Conservation (phyloP, 1,284 basidiomycete species). For the Singerocomus rubriflavus region DNA sequence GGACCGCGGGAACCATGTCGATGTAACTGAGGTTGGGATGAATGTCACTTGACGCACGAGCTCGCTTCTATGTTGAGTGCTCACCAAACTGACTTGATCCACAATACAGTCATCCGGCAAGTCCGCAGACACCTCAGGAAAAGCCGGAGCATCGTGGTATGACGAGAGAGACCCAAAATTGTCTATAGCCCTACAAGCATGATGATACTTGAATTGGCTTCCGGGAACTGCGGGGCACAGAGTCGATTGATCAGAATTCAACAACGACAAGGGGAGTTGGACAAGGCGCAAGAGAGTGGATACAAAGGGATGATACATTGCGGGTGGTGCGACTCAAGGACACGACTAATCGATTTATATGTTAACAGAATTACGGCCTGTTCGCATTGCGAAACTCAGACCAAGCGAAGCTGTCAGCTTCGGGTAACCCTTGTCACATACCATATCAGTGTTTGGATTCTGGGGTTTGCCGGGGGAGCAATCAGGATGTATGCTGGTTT, state of each 20-base stretch:
- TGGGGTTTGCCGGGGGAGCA: too few relatives aligned
- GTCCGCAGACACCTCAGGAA: slow-evolving; percentile 31
- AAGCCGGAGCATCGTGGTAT: slow-evolving; percentile 37
- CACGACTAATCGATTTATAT: not conserved
- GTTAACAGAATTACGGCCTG: too few relatives aligned
- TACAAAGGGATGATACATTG: slow-evolving; percentile 16
- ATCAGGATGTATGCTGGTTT: too few relatives aligned
- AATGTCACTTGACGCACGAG: not conserved
- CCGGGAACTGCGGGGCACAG: not conserved
- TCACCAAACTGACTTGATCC: slow-evolving; percentile 40
- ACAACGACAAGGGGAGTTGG: slow-evolving; percentile 6
- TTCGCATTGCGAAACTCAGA: too few relatives aligned
- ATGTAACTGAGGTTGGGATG: slow-evolving; percentile 9
- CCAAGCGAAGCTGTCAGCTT: too few relatives aligned
- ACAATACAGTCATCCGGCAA: slow-evolving; percentile 43
- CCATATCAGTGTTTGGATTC: too few relatives aligned
- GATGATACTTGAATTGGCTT: not conserved
- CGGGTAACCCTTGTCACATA: too few relatives aligned
- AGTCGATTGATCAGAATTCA: not conserved
- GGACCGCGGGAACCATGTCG: slow-evolving; percentile 32
- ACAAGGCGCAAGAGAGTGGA: slow-evolving; percentile 13
- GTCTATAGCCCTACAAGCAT: slow-evolving; percentile 1
- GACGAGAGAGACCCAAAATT: slow-evolving; percentile 39
- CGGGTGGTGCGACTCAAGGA: not conserved
- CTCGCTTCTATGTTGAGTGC: not conserved